Evolutionary conservation across 148 eudicot genomes (phyloP), one percentile per base, ranked within the genome.

Genomic region (Chenopodium suecicum): DNA sequence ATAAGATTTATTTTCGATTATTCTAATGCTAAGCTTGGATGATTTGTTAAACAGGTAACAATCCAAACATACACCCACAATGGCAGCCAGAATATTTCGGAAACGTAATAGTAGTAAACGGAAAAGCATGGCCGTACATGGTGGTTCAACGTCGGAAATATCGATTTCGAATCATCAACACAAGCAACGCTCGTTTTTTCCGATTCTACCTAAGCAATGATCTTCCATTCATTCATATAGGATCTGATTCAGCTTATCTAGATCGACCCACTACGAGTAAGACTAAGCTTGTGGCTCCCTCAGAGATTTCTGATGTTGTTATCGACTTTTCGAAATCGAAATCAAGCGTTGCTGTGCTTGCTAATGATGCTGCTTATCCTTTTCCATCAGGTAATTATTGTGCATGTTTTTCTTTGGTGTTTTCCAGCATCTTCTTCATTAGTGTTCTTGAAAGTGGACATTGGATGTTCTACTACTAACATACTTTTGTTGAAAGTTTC

Each of bases 21-120:
- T 50, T 50, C 0, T 50, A 50, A 50, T 0, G 60, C 17, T 56
- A 56, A 0, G 60, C 5, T 56, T 56, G 7, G 22, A 67, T 25
- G 19, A 25, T 29, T 67, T 13, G 12, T 34, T 4, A 12, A 0
- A 56, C 60, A 6, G 98, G 98, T 54, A 84, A 94, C 56, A 92
- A 92, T n/a, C 98, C 98, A 2, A 32, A 82, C n/a, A 89, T 94
- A 83, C 98, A 94, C 54, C 98, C 98, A 3, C 86, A 94, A 25
- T 94, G 98, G 98, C 94, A 91, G 13, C 98, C 98, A 0, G 98
- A 94, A 82, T 94, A 94, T 80, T 94, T 94, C 75, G 98, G 98
- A 0, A 87, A 90, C 9, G 92, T 86, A 10, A 94, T 94, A 46
- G 71, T 91, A 37, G 98, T 94, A 19, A 94, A 94, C 19, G 98